Evolutionary conservation across 176 grass and related monocot genomes (phyloP).

Genomic region (Echinochloa phyllopogon): DNA sequence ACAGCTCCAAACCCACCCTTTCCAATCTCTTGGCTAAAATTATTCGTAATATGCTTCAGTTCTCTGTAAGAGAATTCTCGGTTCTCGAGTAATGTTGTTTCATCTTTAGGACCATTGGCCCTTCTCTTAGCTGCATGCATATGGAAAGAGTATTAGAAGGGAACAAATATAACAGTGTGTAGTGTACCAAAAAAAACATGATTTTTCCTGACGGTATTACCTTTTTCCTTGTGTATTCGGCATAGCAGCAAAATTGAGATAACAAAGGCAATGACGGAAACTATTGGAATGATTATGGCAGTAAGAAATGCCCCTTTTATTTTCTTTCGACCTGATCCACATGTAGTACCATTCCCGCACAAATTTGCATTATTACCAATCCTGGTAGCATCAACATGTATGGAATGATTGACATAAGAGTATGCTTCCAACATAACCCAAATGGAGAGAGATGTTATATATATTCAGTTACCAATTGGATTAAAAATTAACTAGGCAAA

Average conservation of each 20-base stretch:
- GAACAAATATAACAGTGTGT: not conserved
- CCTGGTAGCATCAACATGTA: conserved; percentile 28
- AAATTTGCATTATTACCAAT: conserved; percentile 45
- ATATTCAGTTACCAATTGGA: not conserved
- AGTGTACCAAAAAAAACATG: not conserved
- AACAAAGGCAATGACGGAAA: conserved; percentile 27
- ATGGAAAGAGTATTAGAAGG: not conserved
- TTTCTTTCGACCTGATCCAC: conserved; percentile 33
- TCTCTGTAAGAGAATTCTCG: conserved; percentile 64
- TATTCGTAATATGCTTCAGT: conserved; percentile 57
- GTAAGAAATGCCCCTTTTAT: conserved; percentile 8
- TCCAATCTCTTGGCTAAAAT: conserved; percentile 64
- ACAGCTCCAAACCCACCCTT: conserved; percentile 70
- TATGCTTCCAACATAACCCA: conserved; percentile 29
- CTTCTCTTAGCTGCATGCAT: conserved; percentile 32
- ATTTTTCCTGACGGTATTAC: conserved; percentile 21
- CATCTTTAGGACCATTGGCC: conserved; percentile 24
- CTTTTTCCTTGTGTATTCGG: conserved; percentile 25
- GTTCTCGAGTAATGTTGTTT: conserved; percentile 33
- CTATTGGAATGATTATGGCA: conserved; percentile 29
- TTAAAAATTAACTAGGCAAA: conserved; percentile 7
- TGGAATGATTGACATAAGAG: conserved; percentile 3
- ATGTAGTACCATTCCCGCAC: conserved; percentile 30
- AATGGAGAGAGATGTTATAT: conserved; percentile 26
- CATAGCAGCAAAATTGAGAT: conserved; percentile 16